Evolutionary conservation across 202 grass and related monocot species (phyloP).

Genomic region (Zoysia matrella): DNA sequence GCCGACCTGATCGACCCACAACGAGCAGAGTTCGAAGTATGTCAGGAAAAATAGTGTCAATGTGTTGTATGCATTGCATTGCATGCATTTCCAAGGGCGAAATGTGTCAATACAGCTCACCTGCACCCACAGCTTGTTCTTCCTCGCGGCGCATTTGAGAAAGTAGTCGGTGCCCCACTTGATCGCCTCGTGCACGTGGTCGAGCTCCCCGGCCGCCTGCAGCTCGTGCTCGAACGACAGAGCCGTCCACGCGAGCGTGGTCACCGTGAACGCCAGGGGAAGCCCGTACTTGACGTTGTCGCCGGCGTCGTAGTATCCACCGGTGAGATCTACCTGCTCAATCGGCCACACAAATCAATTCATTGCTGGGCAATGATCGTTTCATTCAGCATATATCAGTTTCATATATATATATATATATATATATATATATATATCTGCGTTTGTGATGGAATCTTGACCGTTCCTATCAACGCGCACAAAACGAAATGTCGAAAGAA

Average conservation of each 20-base stretch:
- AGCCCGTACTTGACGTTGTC: constrained; percentile 98
- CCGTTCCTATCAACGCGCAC: neutral
- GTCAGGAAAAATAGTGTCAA: no score
- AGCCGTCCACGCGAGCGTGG: constrained; percentile 84
- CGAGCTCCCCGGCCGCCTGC: constrained; percentile 59
- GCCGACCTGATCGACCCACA: constrained; percentile 57
- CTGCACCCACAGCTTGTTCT: constrained; percentile 93
- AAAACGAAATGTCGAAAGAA: neutral
- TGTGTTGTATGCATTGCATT: neutral
- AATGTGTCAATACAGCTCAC: constrained; percentile 24
- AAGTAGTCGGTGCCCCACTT: constrained; percentile 92
- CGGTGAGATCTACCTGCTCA: constrained; percentile 72
- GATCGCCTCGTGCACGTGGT: constrained; percentile 67
- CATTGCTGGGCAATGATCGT: neutral
- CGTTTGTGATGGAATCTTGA: neutral
- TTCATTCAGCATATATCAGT: constrained; percentile 2
- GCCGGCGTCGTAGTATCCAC: constrained; percentile 96
- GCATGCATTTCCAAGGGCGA: no score
- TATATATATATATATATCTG: constrained; percentile 1
- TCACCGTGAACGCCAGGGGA: constrained; percentile 91
- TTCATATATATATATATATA: constrained; percentile 24
- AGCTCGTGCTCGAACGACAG: constrained; percentile 72
- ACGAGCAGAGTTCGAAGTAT: neutral
- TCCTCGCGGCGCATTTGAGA: constrained; percentile 71
- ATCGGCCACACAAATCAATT: neutral